Conservation (phyloP, 1,139 yeast species). For the Suhomyces anneliseae region DNA sequence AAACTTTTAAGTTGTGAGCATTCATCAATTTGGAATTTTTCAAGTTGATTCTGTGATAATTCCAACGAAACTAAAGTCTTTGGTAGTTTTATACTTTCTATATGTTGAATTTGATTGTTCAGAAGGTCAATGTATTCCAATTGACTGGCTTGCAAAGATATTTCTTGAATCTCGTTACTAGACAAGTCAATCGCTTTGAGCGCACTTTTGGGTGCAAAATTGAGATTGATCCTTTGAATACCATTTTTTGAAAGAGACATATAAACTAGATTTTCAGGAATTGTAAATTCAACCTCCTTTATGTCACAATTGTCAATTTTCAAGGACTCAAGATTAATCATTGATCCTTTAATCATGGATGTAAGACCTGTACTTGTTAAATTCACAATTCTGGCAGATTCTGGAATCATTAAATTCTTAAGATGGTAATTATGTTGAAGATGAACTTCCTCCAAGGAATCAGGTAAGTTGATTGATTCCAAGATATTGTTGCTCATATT, state of each 20-base stretch:
- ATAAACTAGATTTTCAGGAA: conserved; percentile 2
- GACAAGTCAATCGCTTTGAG: conserved; percentile 8
- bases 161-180: conserved; percentile 4
- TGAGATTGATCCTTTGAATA: conserved; percentile 1
- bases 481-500: not conserved
- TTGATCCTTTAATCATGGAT: not conserved
- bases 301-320: conserved; percentile 4
- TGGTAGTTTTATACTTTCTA: conserved; percentile 6
- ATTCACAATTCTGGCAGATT: not conserved
- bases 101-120: conserved; percentile 6
- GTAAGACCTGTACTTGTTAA: conserved; percentile 3
- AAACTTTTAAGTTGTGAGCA: conserved; percentile 3
- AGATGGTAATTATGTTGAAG: not conserved
- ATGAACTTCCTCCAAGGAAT: not conserved
- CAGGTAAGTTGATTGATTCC: not conserved
- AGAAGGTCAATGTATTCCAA: conserved; percentile 8
- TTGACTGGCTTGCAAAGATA: conserved; percentile 5
- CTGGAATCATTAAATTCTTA: not conserved
- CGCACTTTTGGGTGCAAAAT: conserved; percentile 5
- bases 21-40: not conserved
- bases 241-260: conserved; percentile 6
- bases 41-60: conserved; percentile 8
- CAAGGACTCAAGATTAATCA: not conserved
- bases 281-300: not conserved
- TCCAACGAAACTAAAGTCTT: conserved; percentile 3